These are phyloP conservation scores for Ophiostoma montium DNA, from an alignment of 2,329 filamentous ascomycete species.

Conservation along the genomic window DNA sequence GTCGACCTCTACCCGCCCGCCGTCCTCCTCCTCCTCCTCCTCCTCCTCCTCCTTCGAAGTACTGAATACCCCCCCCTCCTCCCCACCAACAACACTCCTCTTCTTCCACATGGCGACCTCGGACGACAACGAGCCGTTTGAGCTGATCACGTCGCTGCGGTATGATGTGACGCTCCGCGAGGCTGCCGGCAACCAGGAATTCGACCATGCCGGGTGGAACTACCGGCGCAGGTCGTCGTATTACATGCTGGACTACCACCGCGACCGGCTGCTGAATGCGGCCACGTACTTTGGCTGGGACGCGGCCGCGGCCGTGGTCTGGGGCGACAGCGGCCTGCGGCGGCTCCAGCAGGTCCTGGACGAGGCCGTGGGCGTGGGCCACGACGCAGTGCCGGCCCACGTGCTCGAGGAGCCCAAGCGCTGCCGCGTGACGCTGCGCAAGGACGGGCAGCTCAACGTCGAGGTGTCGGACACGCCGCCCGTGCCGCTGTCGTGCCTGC, in stretches of 20 bases:
- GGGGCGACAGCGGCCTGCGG: constrained; percentile 31
- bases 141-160: constrained; percentile 55
- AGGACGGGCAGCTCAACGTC: constrained; percentile 32
- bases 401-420: constrained; percentile 23
- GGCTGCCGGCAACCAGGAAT: constrained; percentile 23
- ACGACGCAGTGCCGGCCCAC: too few species aligned
- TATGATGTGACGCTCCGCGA: constrained; percentile 47
- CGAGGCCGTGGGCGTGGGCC: not conserved
- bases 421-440: constrained; percentile 40
- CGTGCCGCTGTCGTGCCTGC: constrained; percentile 36
- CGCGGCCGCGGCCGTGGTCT: constrained; percentile 28
- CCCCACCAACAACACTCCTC: not conserved
- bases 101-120: constrained; percentile 12
- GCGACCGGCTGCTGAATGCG: constrained; percentile 59
- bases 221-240: constrained; percentile 42
- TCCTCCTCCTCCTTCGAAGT: not conserved
- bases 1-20: too few species aligned
- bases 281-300: constrained; percentile 43
- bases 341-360: constrained; percentile 23
- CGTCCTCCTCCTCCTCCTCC: too few species aligned
- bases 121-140: constrained; percentile 15
- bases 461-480: constrained; percentile 24
- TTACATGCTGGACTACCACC: constrained; percentile 69
- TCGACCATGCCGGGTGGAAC: constrained; percentile 37
- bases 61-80: not conserved